A percentile compares a stretch with the other conserved stretches of the same genome.
Evolutionary conservation across 73 alveolate genomes (phyloP).

Genomic region (Blepharisma stoltei): DNA sequence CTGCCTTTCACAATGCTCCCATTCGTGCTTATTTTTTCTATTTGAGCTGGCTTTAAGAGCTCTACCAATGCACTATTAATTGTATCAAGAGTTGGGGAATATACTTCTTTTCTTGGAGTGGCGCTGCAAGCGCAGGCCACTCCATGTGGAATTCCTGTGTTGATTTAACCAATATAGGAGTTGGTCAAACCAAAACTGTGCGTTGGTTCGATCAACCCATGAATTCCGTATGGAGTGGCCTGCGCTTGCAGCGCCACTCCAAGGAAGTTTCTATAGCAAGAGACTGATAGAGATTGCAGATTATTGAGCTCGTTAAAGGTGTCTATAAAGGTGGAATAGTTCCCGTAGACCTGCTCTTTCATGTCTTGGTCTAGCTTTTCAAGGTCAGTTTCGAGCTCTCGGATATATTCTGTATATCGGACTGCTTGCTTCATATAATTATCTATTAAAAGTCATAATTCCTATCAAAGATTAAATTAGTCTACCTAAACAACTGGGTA

Average conservation of each 20-base stretch:
- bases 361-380: neutral
- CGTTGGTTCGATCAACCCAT: too few relatives aligned
- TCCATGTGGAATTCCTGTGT: too few relatives aligned
- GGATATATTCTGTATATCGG: constrained; percentile 6
- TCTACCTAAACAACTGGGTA: too few relatives aligned
- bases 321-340: constrained; percentile 3
- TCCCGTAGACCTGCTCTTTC: constrained; percentile 12
- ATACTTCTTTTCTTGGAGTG: too few relatives aligned
- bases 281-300: constrained; percentile 26
- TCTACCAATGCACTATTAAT: neutral
- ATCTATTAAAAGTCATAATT: too few relatives aligned
- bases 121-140: too few relatives aligned
- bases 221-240: too few relatives aligned
- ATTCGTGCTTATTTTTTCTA: neutral
- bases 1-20: neutral
- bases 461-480: too few relatives aligned
- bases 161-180: too few relatives aligned
- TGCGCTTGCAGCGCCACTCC: too few relatives aligned
- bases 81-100: neutral
- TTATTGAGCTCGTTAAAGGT: neutral
- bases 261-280: too few relatives aligned
- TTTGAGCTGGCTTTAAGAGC: neutral
- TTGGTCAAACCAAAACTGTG: too few relatives aligned
- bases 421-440: neutral
- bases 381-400: neutral